Evolutionary conservation across 495 filamentous ascomycete species (phyloP).

Genomic region (Aspergillus kassunensis): DNA sequence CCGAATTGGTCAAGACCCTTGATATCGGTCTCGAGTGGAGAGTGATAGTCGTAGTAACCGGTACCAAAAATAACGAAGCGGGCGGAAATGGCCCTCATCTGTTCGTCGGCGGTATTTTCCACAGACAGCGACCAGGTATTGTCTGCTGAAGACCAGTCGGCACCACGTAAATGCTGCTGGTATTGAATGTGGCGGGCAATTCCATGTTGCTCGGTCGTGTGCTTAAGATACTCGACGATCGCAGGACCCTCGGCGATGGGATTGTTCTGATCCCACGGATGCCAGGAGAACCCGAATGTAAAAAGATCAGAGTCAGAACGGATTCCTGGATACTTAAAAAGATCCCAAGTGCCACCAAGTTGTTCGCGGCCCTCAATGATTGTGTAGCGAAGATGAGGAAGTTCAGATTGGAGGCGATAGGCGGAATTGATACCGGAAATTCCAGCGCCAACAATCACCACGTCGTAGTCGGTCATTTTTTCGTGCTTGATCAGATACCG

Average conservation of each 20-base stretch:
- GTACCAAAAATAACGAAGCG: slow-evolving; percentile 59
- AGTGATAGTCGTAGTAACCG: slow-evolving; percentile 63
- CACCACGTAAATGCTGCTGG: slow-evolving; percentile 49
- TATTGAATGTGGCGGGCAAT: slow-evolving; percentile 61
- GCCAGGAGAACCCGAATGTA: slow-evolving; percentile 65
- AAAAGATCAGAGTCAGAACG: slow-evolving; percentile 65
- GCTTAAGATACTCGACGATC: slow-evolving; percentile 61
- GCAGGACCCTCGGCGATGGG: slow-evolving; percentile 57
- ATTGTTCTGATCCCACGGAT: slow-evolving; percentile 56
- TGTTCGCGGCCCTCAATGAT: slow-evolving; percentile 59
- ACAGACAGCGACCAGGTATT: slow-evolving; percentile 60
- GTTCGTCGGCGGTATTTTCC: slow-evolving; percentile 31
- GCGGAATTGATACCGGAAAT: slow-evolving; percentile 74
- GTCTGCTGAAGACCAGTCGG: slow-evolving; percentile 57
- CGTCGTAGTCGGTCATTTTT: slow-evolving; percentile 42
- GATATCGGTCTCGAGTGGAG: slow-evolving; percentile 49
- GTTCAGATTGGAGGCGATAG: slow-evolving; percentile 60
- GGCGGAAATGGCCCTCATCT: slow-evolving; percentile 42
- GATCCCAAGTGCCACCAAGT: slow-evolving; percentile 69
- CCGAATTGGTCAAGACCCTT: slow-evolving; percentile 37
- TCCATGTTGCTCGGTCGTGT: slow-evolving; percentile 53
- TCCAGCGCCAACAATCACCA: slow-evolving; percentile 69
- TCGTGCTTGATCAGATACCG: neutral
- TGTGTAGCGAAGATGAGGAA: slow-evolving; percentile 51
- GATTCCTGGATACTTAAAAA: slow-evolving; percentile 68